These are phyloP conservation scores for Plantago lanceolata DNA, from an alignment of 305 asterid species.

Conservation along the genomic window DNA sequence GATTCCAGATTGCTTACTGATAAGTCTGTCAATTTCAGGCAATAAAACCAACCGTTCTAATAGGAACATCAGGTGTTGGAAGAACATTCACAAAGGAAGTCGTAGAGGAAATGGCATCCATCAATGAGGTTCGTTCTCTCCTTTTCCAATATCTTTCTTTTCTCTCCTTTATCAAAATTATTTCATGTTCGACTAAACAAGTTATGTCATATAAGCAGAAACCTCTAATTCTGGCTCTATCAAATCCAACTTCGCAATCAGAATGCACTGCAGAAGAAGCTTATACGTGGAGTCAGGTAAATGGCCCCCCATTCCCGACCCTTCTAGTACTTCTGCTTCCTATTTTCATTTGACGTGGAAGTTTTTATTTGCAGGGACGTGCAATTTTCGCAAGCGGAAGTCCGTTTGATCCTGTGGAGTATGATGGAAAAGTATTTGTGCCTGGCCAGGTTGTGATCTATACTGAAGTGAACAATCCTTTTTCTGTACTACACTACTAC, in stretches of 20 bases:
- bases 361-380: constrained; percentile 49
- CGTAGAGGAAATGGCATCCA: constrained; percentile 84
- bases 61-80: constrained; percentile 96
- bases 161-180: neutral
- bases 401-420: constrained; percentile 77
- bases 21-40: constrained; percentile 37
- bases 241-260: constrained; percentile 94
- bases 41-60: constrained; percentile 77
- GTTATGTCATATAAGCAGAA: constrained; percentile 39
- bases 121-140: constrained; percentile 64
- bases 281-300: constrained; percentile 86
- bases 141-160: constrained; percentile 23
- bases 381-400: constrained; percentile 92
- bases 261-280: constrained; percentile 99
- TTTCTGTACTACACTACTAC: neutral
- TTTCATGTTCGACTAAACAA: constrained; percentile 1
- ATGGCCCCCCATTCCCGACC: neutral
- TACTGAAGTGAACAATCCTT: constrained; percentile 10
- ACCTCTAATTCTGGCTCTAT: constrained; percentile 86
- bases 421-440: constrained; percentile 50
- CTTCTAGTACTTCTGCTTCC: constrained; percentile 5
- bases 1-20: constrained; percentile 9
- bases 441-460: constrained; percentile 76
- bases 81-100: constrained; percentile 79
- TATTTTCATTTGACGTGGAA: constrained; percentile 3